Conservation (phyloP, 352 stramenopile species). For the Phytophthora kernoviae region DNA sequence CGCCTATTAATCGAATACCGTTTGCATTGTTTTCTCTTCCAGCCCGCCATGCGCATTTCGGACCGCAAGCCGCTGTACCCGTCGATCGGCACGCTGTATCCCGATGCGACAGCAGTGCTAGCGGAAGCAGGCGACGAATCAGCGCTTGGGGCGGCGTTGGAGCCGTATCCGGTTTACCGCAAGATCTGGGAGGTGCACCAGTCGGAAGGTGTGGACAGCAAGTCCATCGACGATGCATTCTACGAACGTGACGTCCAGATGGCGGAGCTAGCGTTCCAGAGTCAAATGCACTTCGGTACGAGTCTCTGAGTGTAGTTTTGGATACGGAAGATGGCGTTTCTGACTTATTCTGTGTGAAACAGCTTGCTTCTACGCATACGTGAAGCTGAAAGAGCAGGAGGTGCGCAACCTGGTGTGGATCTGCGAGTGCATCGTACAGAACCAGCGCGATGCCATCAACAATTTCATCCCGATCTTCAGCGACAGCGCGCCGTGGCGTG, state of each 20-base stretch:
- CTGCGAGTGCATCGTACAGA: constrained; percentile 98
- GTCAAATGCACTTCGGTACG: constrained; percentile 98
- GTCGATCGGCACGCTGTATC: constrained; percentile 97
- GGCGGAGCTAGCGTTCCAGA: constrained; percentile 98
- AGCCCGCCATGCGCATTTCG: constrained; percentile 96
- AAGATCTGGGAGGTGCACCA: constrained; percentile 98
- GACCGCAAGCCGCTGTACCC: constrained; percentile 98
- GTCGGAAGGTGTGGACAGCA: constrained; percentile 92
- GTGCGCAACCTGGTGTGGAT: constrained; percentile 99
- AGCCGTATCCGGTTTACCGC: constrained; percentile 96
- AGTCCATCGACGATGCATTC: constrained; percentile 99
- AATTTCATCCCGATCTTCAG: constrained; percentile 99
- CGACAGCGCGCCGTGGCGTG: constrained; percentile 93
- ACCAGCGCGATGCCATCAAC: constrained; percentile 98
- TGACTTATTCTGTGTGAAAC: constrained; percentile 6
- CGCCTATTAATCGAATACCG: not conserved
- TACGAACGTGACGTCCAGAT: constrained; percentile 99
- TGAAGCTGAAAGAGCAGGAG: constrained; percentile 99
- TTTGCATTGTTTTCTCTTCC: not conserved
- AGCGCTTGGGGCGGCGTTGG: constrained; percentile 87
- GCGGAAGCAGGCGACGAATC: constrained; percentile 93
- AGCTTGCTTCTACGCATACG: constrained; percentile 98
- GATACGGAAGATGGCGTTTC: not conserved
- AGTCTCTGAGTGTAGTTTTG: not conserved
- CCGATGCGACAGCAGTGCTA: constrained; percentile 94